Evolutionary conservation across 2,329 filamentous ascomycete species (phyloP), one percentile per base, ranked within the genome.

Genomic region (Zasmidium angulare): DNA sequence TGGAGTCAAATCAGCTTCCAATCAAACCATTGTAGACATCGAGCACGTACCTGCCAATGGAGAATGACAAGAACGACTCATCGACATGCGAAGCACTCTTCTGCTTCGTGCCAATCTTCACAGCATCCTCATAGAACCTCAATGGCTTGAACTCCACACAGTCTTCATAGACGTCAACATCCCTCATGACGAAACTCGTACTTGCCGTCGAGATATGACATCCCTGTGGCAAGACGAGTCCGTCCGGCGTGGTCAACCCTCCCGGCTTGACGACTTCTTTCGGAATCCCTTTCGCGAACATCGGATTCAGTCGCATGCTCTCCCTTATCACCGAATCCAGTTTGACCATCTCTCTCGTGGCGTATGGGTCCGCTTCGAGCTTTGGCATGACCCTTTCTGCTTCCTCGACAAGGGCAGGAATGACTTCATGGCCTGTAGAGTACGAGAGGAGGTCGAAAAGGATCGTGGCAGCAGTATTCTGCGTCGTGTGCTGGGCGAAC

Each of bases 301-400:
- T 58, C 1, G 60, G 52, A 29, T 46, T 50, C 7, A 58, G 56
- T 1, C 69, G 65, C 46, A 70, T 46, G 7, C 58, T 60, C 56
- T 72, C 70, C 20, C 69, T 65, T 43, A 72, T 64, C 4, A 63
- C 57, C 11, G 63, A 66, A 36, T 69, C 68, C 1, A 64, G 53
- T 2, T 46, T 60, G n/a, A 52, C 31, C 43, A 68, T 58, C 12
- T 64, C 54, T 2, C 47, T 57, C 21, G 60, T 66, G 51, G 59
- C 60, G 36, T 43, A 43, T 19, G 36, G 36, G n/a, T 59, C 55
- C 10, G 53, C 55, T 11, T 26, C 49, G 23, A 57, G 50, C 1
- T 47, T 24, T 2, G 29, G 21, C 19, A 68, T 50, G 1, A 60
- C 36, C 10, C 9, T 2, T 19, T 57, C 52, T 12, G 63, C 63